Evolutionary conservation across 805 yeast species (phyloP), one percentile per base, ranked within the genome.

Genomic region (Aciculoconidium aculeatum): DNA sequence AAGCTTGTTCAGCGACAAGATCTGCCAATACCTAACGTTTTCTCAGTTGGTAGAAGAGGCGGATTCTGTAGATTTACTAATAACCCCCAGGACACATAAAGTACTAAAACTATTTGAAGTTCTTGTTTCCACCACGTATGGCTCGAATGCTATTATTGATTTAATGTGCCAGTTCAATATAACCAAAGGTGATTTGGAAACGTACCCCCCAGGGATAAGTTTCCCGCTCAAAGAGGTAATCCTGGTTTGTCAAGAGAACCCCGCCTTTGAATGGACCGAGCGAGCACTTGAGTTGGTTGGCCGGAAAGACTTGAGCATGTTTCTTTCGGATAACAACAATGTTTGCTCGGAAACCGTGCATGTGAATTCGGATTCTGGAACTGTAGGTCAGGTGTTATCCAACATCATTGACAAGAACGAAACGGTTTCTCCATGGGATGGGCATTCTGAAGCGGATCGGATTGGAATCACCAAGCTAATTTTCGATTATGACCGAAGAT

Each of bases 401-500:
- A 60, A 37, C 45, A 62, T 28, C 40, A 65, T 31, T 49, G 70
- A 27, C 16, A 61, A 56, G 17, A 44, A 41, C 16, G 79, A 75
- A 12, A 56, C 62, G 4, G 50, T 72, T 2, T 48, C 69, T 21
- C 77, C 86, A 0, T 77, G 83, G 81, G 84, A 78, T 51, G 80
- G 73, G 6, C 81, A 76, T 28, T 64, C 76, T 1, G 90, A 82
- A 42, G 76, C 78, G 3, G 88, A 80, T 33, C 59, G 80, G 26
- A 68, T 78, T 25, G 70, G 70, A 17, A 68, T 82, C n/a, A 77
- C 90, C 1, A 75, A 72, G 37, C 54, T 81, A 8, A 76, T 88
- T 0, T 90, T 86, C 47, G 75, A 78, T 10, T 69, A 72, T 23
- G 97, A 90, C 51, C 59, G 94, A 25, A 61, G 96, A 26, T 82